Evolutionary conservation across 305 asterid genomes (phyloP).

Genomic region (Fraxinus sp.): DNA sequence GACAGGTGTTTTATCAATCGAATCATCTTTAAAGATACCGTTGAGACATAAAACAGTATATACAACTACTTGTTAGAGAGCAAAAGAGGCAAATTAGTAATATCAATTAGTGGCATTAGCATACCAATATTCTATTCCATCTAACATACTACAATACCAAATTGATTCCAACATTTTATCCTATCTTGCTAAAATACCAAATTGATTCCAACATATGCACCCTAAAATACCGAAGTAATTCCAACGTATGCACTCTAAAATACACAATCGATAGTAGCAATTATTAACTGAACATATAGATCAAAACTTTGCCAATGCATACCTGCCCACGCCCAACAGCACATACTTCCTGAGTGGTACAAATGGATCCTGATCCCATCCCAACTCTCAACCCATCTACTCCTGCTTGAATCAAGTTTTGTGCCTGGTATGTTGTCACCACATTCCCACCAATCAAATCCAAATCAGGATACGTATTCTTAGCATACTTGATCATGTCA

Average conservation of each 20-base stretch:
- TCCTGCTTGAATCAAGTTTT: conserved; percentile 85
- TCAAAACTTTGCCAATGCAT: neutral
- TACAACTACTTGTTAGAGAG: neutral
- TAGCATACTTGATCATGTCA: conserved; percentile 80
- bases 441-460: conserved; percentile 94
- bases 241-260: neutral
- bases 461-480: conserved; percentile 62
- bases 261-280: neutral
- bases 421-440: conserved; percentile 77
- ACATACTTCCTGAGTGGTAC: conserved; percentile 97
- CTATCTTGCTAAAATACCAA: neutral
- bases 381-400: conserved; percentile 96
- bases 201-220: neutral
- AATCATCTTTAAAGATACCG: neutral
- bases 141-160: neutral
- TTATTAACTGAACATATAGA: neutral
- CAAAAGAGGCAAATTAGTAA: neutral
- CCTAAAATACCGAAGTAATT: neutral
- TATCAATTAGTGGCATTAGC: conserved; percentile 2
- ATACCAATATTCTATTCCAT: neutral
- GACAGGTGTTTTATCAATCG: neutral
- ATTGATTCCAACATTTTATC: neutral
- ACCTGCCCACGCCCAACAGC: conserved; percentile 99
- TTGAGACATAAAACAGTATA: neutral
- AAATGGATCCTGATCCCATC: conserved; percentile 98